These are phyloP conservation scores for Ambrosia artemisiifolia DNA, from an alignment of 129 eudicot species.

Conservation along the genomic window DNA sequence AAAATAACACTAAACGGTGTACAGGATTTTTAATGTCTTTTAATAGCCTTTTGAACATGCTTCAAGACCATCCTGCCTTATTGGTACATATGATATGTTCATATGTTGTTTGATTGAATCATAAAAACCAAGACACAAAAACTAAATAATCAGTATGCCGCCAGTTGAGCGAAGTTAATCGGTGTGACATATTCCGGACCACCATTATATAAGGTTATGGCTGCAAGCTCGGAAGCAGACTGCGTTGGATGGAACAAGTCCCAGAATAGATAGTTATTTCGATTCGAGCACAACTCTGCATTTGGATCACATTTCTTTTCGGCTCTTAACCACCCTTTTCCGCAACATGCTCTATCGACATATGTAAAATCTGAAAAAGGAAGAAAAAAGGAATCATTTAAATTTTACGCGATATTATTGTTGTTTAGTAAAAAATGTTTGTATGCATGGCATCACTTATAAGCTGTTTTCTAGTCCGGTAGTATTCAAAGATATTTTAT, in stretches of 20 bases:
- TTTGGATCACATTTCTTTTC: constrained; percentile 40
- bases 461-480: no score
- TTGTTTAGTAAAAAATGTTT: no score
- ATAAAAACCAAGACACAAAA: no score
- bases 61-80: no score
- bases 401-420: no score
- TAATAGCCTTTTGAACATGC: no score
- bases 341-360: constrained; percentile 65
- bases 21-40: no score
- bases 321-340: constrained; percentile 51
- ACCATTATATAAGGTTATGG: constrained; percentile 43
- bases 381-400: neutral
- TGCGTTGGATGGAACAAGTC: constrained; percentile 73
- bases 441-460: no score
- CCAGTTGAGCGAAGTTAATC: constrained; percentile 55
- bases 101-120: no score
- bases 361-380: constrained; percentile 39
- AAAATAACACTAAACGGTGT: no score
- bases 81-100: no score
- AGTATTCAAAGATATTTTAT: no score
- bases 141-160: constrained; percentile 18
- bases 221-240: constrained; percentile 46
- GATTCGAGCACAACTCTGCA: constrained; percentile 47
- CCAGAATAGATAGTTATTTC: constrained; percentile 58
- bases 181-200: constrained; percentile 48